Conservation (phyloP, 768 basidiomycete genomes). For the Lanmaoa rubissima region DNA sequence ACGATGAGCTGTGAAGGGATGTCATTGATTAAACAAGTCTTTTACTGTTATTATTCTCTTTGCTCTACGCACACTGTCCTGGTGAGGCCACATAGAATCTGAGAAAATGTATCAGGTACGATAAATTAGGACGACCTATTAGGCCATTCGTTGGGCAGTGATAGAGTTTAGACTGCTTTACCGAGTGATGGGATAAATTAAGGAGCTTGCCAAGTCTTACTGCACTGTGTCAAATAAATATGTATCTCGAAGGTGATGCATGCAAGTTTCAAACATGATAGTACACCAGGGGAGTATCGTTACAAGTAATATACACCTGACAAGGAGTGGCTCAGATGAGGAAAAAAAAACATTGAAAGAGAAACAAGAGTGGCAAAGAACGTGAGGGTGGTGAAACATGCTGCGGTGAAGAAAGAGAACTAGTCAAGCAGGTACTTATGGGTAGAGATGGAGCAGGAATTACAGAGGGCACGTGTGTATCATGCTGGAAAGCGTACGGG, state of each 20-base stretch:
- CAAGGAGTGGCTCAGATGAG: background rate
- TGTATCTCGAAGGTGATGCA: background rate
- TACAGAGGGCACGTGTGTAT: conserved; percentile 11
- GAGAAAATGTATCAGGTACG: conserved; percentile 1
- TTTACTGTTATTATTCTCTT: conserved; percentile 9
- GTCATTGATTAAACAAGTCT: conserved; percentile 1
- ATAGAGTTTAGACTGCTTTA: background rate
- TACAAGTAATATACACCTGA: conserved; percentile 10
- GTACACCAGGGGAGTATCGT: background rate
- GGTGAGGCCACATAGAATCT: background rate
- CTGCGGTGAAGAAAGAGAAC: background rate
- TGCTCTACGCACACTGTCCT: background rate
- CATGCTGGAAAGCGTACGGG: background rate
- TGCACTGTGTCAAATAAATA: too few relatives aligned
- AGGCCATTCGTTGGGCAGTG: background rate
- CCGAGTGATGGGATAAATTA: background rate
- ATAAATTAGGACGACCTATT: conserved; percentile 19
- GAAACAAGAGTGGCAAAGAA: background rate
- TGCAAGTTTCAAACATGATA: background rate
- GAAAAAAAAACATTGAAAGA: too few relatives aligned
- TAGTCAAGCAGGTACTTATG: conserved; percentile 4
- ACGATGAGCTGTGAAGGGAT: conserved; percentile 50
- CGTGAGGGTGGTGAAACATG: background rate
- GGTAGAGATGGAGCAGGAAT: background rate
- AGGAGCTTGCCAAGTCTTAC: background rate